phyloP scores from a whole-genome alignment of 805 yeast genomes.

The Brettanomyces anomalus region DNA sequence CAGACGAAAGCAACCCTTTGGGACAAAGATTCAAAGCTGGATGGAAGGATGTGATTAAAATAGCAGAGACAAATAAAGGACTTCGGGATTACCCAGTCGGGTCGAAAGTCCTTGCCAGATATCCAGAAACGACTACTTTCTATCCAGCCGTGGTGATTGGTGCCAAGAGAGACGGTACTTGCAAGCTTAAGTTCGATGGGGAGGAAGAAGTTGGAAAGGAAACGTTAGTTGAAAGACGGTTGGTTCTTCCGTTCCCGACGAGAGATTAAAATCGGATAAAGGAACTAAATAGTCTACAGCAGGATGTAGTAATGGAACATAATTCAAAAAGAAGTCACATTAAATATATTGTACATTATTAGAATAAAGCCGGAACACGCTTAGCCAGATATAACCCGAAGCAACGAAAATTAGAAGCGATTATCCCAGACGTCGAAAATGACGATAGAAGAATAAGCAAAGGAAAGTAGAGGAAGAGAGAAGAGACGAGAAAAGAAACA shows the following conservation, averaged over 20 bases:
- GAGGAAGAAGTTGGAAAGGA: slow-evolving; percentile 96
- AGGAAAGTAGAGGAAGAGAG: too few species aligned
- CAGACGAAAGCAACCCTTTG: slow-evolving; percentile 84
- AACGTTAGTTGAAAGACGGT: slow-evolving; percentile 80
- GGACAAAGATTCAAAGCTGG: slow-evolving; percentile 80
- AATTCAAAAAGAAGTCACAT: too few species aligned
- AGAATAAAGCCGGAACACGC: too few species aligned
- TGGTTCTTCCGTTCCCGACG: slow-evolving; percentile 69
- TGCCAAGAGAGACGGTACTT: slow-evolving; percentile 61
- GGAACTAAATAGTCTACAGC: too few species aligned
- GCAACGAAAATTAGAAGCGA: neutral
- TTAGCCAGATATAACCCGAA: too few species aligned
- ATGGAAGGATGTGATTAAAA: slow-evolving; percentile 68
- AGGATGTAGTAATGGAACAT: too few species aligned
- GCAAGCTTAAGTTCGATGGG: slow-evolving; percentile 82
- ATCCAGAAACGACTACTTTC: slow-evolving; percentile 96
- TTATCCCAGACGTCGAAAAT: too few species aligned
- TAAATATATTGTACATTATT: too few species aligned
- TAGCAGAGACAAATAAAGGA: slow-evolving; percentile 34
- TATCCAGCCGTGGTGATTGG: slow-evolving; percentile 91
- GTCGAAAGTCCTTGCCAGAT: slow-evolving; percentile 79
- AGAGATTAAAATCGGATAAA: neutral
- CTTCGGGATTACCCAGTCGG: slow-evolving; percentile 60
- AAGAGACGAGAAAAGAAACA: too few species aligned
- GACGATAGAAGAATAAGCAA: too few species aligned